Conservation (phyloP, 1,284 basidiomycete species). For the Cryptococcus sp. region DNA sequence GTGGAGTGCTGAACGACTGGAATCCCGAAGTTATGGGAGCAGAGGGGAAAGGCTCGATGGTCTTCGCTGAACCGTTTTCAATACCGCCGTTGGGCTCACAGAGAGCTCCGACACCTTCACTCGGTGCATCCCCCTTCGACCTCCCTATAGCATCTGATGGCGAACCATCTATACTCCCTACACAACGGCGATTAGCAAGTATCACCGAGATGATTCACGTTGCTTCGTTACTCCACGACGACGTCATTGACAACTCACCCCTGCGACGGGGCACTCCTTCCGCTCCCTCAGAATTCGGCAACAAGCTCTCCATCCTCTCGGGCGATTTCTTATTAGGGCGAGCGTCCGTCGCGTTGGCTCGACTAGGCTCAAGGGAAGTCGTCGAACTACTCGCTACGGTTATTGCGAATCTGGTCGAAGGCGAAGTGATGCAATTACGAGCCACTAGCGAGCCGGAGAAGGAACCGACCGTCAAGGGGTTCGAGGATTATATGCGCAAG, state of each 20-base stretch:
- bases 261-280: conserved; percentile 79
- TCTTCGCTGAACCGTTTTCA: conserved; percentile 47
- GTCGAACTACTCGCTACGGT: conserved; percentile 91
- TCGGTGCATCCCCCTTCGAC: conserved; percentile 17
- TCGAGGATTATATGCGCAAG: conserved; percentile 87
- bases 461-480: conserved; percentile 55
- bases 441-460: conserved; percentile 43
- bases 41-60: conserved; percentile 32
- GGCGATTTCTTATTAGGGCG: conserved; percentile 95
- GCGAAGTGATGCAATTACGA: conserved; percentile 88
- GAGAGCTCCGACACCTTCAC: conserved; percentile 8
- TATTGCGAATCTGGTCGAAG: conserved; percentile 93
- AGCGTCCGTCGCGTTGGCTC: conserved; percentile 81
- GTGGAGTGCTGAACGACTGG: conserved; percentile 54
- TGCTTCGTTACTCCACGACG: conserved; percentile 92
- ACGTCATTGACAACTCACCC: conserved; percentile 84
- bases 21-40: conserved; percentile 51
- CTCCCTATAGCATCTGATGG: conserved; percentile 12
- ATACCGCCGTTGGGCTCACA: conserved; percentile 23
- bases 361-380: conserved; percentile 83
- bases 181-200: conserved; percentile 88
- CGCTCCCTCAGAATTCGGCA: conserved; percentile 87
- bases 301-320: conserved; percentile 90
- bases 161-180: conserved; percentile 63
- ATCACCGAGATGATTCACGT: conserved; percentile 99